Evolutionary conservation across 202 grass and related monocot species (phyloP), one percentile per base, ranked within the genome.

Genomic region (Panicum hallii): DNA sequence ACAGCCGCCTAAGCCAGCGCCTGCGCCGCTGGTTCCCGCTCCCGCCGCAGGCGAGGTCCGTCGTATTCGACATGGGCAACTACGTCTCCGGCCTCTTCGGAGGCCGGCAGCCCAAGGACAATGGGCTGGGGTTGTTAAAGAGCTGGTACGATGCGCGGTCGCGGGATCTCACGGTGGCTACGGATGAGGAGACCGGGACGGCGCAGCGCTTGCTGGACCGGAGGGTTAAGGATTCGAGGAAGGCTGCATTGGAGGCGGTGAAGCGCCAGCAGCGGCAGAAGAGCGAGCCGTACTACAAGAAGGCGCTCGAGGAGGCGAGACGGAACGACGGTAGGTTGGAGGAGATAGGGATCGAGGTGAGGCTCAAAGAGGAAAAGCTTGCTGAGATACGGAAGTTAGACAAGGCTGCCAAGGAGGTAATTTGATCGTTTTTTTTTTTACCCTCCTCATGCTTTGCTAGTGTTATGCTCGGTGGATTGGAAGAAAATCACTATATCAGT

Each of bases 221-320:
- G 78, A 91, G 48, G 62, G 5, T 89, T 42, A 46, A 5, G 38
- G 79, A 93, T 91, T 36, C 91, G 58, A 88, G 72, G 65, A 92
- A 87, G 70, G 58, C 34, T 9, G 34, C 85, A 9, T 68, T 89
- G 73, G 22, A 78, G 22, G 79, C 85, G 9, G 32, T 10, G 70
- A 47, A 70, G 67, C 36, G 9, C 52, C 38, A 0, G 32, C 56
- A 20, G 14, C 0, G 64, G 83, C 26, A 41, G 72, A 78, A 30
- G 42, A 75, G 1, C 43, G 9, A 20, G 28, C 75, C 76, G 0
- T 52, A 4, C 77, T 85, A 88, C 34, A 82, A 77, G 81, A 2
- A 54, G 20, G 88, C 79, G 52, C 44, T 3, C 1, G 55, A 79
- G 61, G 30, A 11, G 56, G 2, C 62, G 14, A 84, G 14, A 56